Base-by-base conservation (phyloP, 768 basidiomycete species). In the Suillus sp. region DNA sequence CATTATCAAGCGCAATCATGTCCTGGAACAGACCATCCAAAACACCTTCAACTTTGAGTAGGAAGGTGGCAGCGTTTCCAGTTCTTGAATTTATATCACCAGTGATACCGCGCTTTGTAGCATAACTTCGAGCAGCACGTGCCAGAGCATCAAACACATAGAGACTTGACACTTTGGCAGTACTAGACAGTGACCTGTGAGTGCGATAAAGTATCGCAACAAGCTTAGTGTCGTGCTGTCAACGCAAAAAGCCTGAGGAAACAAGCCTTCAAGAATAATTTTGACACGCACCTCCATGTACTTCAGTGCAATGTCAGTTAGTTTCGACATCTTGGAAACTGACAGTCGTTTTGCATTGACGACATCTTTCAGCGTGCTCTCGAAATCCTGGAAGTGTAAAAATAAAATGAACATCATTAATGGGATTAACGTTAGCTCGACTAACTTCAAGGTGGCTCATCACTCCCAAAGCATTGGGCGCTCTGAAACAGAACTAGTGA, bases 101-200 rank as follows among this genome's bases (percentile, higher is more conserved):
- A 66, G 83, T 79, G 32, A 86, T 72, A 59, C 81, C 80, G 59
- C 85, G 83, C 74, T 95, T 95, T 69, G 79, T 86, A 51, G 81
- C 86, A 54, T 87, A 81, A 63, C 80, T 80, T 64, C 87, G 83
- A 22, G 94, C 93, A 20, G 90, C 95, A 63, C 96, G 88, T 48
- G 93, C 86, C 65, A 99, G 83, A 22, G 96, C 92, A 78, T 99
- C 96, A 73, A 99, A 93, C 45, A 90, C 87, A 77, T 99, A 99
- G 57, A 99, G 81, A 77, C 94, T 95, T 43, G 86, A 87, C 64
- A 96, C 85, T 74, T 98, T 96, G 66, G 83, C 81, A 13, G 82
- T 69, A 18, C 84, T 75, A 4, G 87, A 78, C 40, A 96, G 81
- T 10, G 88, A 84, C 75, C 91, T 93, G 79, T 98, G 96, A 11